Evolutionary conservation across 2,329 filamentous ascomycete species (phyloP).

Genomic region (Monosporascus ibericus): DNA sequence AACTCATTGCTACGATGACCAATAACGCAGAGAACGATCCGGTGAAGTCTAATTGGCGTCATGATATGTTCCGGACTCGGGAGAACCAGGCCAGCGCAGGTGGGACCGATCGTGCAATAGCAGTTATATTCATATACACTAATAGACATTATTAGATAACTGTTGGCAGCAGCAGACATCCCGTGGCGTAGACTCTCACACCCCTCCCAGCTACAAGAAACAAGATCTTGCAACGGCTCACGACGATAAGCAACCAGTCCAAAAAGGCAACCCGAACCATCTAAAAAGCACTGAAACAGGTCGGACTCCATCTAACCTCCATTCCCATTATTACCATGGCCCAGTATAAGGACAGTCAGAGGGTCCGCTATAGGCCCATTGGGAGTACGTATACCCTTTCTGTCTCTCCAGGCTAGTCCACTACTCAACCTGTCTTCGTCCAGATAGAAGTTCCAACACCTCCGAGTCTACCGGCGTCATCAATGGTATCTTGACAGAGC

Average conservation of each 20-base stretch:
- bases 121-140: not conserved
- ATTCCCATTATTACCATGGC: constrained; percentile 6
- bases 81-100: too few species aligned
- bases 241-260: not conserved
- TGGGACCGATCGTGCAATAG: too few species aligned
- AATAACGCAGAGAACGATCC: too few species aligned
- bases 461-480: constrained; percentile 10
- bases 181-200: too few species aligned
- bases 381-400: constrained; percentile 5
- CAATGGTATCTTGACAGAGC: constrained; percentile 12
- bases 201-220: not conserved
- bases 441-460: constrained; percentile 10
- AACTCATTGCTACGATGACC: too few species aligned
- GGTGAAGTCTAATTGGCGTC: too few species aligned
- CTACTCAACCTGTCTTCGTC: not conserved
- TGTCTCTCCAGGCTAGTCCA: not conserved
- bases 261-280: not conserved
- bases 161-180: not conserved
- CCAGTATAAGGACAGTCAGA: constrained; percentile 13
- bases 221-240: not conserved
- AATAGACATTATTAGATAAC: not conserved
- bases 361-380: constrained; percentile 11
- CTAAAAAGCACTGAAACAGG: not conserved
- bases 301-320: not conserved
- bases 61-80: too few species aligned